These are phyloP conservation scores for Saprolegnia diclina DNA, from an alignment of 352 stramenopile genomes.

Conservation along the genomic window DNA sequence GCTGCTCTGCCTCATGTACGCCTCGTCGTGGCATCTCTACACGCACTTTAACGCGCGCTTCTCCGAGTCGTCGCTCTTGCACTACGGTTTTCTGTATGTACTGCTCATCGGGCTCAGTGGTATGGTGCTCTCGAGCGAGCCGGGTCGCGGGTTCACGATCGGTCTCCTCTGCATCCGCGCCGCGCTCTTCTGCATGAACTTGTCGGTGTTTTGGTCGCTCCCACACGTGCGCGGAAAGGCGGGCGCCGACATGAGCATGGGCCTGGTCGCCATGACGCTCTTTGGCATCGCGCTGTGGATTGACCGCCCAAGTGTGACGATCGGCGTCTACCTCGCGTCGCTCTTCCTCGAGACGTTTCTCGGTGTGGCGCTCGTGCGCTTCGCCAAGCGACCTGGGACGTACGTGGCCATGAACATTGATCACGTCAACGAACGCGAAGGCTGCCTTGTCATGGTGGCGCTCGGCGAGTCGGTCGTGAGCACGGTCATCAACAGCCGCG, in stretches of 20 bases:
- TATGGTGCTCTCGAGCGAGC: slow-evolving; percentile 20
- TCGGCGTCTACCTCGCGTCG: neutral
- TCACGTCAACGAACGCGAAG: slow-evolving; percentile 15
- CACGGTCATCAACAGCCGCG: slow-evolving; percentile 11
- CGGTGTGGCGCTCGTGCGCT: neutral
- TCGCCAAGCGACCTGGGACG: neutral
- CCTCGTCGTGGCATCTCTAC: slow-evolving; percentile 18
- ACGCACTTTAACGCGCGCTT: slow-evolving; percentile 22
- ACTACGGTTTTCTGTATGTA: slow-evolving; percentile 19
- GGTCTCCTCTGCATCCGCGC: slow-evolving; percentile 9
- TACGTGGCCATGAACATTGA: slow-evolving; percentile 23
- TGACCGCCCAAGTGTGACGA: neutral
- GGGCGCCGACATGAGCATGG: slow-evolving; percentile 2
- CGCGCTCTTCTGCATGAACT: slow-evolving; percentile 11
- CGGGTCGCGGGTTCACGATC: slow-evolving; percentile 13
- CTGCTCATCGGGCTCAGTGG: slow-evolving; percentile 18
- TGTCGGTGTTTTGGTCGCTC: neutral
- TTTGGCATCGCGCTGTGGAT: neutral
- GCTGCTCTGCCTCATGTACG: slow-evolving; percentile 8
- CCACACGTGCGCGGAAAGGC: neutral
- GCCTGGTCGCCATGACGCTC: neutral
- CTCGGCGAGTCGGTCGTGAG: slow-evolving; percentile 23
- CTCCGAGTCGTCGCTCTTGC: slow-evolving; percentile 22
- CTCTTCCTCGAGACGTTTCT: neutral
- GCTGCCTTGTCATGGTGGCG: slow-evolving; percentile 20